Evolutionary conservation across 495 filamentous ascomycete species (phyloP).

Genomic region (Aspergillus saccharolyticus): DNA sequence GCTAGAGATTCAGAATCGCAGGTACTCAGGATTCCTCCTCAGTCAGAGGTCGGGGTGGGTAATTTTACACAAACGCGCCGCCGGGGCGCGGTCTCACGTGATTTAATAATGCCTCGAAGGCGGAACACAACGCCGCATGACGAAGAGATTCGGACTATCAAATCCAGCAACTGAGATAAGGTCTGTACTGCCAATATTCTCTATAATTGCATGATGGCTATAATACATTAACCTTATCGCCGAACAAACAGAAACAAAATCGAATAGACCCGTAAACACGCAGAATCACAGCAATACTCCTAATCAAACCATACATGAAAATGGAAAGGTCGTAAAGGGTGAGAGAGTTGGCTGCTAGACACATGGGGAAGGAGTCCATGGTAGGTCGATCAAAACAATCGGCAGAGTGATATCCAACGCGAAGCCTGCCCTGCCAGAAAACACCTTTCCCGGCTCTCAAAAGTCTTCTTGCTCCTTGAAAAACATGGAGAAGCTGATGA

Average conservation of each 20-base stretch:
- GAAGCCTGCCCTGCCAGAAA: neutral
- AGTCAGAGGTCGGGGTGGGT: neutral
- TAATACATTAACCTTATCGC: constrained; percentile 20
- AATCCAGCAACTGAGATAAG: neutral
- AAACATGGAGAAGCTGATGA: constrained; percentile 96
- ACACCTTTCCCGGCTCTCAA: constrained; percentile 21
- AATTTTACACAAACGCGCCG: constrained; percentile 3
- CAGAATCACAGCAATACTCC: constrained; percentile 2
- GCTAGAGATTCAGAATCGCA: neutral
- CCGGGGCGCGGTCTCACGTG: neutral
- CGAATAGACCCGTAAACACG: too few species aligned
- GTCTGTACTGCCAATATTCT: constrained; percentile 10
- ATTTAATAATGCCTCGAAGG: neutral
- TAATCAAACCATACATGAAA: constrained; percentile 9
- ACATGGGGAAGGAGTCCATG: neutral
- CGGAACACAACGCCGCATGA: neutral
- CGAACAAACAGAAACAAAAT: constrained; percentile 8
- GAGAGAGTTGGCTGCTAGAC: constrained; percentile 1
- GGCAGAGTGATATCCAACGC: neutral
- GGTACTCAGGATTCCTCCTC: neutral
- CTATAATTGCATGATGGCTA: constrained; percentile 18
- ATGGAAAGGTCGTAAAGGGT: constrained; percentile 10
- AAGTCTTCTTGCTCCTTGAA: constrained; percentile 96
- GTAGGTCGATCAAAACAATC: neutral
- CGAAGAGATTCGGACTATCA: neutral